Evolutionary conservation across 768 basidiomycete genomes (phyloP), one percentile per base, ranked within the genome.

Genomic region (Rhodotorula kratochvilovae): DNA sequence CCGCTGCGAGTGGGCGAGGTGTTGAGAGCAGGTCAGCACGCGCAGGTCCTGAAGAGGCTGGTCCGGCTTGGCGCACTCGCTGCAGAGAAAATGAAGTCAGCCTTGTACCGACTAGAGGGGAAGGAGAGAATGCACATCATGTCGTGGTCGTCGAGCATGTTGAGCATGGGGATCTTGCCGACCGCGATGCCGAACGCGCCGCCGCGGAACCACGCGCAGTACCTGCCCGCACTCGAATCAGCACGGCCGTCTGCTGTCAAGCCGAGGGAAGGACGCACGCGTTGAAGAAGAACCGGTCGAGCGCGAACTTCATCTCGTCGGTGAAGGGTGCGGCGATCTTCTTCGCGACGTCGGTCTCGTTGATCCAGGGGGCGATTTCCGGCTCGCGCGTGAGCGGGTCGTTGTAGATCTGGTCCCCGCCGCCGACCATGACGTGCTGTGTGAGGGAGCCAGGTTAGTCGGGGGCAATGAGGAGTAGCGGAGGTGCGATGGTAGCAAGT

Each of bases 331-430:
- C 86, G 3, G 73, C 73, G 70, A 86, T 83, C 82, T 90, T 92
- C 48, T 83, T 83, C 27, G 87, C 82, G 2, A 84, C 79, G 73
- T 87, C 87, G 64, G 84, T 79, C 54, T 84, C 82, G 21, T 83
- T 83, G 17, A 92, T 83, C 94, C 96, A 99, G 29, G 86, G 87
- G 80, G 91, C 89, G 80, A 94, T 79, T 79, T 93, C 91, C 15
- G 90, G 90, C 78, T 98, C 95, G 70, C 89, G 86, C 68, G 88
- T 89, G 63, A 99, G 79, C 46, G 65, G 61, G 51, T 64, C 61
- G 35, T 57, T 66, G 58, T 70, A 71, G 42, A 75, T 50, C 57
- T 77, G 76, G 55, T 77, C 77, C 36, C 77, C 87, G 11, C 95
- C 95, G 27, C 95, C 95, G 12, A 96, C 88, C 46, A 98, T 84